Conservation (phyloP, 495 filamentous ascomycete species). For the Neurospora sp. region DNA sequence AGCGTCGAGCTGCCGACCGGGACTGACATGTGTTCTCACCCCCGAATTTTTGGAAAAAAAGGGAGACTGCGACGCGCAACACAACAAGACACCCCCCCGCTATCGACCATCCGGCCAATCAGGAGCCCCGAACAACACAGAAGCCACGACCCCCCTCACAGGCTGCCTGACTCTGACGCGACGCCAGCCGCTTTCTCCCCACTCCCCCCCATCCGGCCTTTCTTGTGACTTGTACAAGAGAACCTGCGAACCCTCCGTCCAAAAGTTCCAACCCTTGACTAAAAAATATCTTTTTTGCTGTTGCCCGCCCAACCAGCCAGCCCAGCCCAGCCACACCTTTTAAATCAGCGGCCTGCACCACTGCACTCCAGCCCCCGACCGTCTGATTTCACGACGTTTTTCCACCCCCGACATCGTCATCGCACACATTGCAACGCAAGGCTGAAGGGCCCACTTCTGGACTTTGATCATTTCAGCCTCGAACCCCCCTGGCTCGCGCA, state of each 20-base stretch:
- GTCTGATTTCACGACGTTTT: constrained; percentile 14
- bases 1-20: constrained; percentile 28
- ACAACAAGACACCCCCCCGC: constrained; percentile 4
- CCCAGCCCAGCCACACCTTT: background rate
- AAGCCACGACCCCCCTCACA: background rate
- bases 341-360: background rate
- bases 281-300: constrained; percentile 1
- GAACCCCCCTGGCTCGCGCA: background rate
- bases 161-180: background rate
- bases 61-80: constrained; percentile 16
- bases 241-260: background rate
- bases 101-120: constrained; percentile 12
- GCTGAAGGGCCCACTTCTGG: constrained; percentile 8
- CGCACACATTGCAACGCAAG: constrained; percentile 10
- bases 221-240: constrained; percentile 1
- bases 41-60: constrained; percentile 19
- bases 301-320: background rate
- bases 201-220: background rate
- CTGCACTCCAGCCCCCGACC: constrained; percentile 1
- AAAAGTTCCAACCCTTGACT: background rate
- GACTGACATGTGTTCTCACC: constrained; percentile 29
- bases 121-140: background rate
- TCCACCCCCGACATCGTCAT: constrained; percentile 13
- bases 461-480: constrained; percentile 22
- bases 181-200: background rate